phyloP scores from a whole-genome alignment of 768 basidiomycete genomes.

The Rhodotorula sphaerocarpa region DNA sequence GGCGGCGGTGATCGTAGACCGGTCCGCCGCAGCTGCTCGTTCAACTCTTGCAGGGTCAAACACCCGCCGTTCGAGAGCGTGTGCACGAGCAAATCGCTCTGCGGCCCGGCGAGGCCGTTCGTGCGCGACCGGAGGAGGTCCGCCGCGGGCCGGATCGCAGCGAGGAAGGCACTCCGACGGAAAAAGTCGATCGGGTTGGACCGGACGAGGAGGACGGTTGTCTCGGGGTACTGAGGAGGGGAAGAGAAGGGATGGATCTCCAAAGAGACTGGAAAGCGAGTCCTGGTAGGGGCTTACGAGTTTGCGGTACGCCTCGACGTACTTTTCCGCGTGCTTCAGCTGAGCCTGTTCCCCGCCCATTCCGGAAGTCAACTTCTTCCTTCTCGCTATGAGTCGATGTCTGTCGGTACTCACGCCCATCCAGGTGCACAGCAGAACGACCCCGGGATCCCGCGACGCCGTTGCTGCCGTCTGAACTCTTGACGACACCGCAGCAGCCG shows the following conservation, averaged over 20 bases:
- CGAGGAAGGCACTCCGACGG: neutral
- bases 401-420: slow-evolving; percentile 1
- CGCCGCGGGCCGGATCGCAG: slow-evolving; percentile 5
- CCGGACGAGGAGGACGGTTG: slow-evolving; percentile 22
- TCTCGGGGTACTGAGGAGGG: slow-evolving; percentile 12
- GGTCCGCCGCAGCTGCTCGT: slow-evolving; percentile 10
- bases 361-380: neutral
- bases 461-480: neutral
- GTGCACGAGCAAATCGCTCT: slow-evolving; percentile 22
- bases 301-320: neutral
- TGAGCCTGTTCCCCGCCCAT: slow-evolving; percentile 7
- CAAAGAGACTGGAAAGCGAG: neutral
- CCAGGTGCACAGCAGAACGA: neutral
- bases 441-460: neutral
- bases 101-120: neutral
- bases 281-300: slow-evolving; percentile 6
- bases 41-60: slow-evolving; percentile 14
- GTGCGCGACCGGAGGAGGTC: slow-evolving; percentile 1
- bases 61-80: slow-evolving; percentile 34
- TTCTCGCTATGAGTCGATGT: neutral
- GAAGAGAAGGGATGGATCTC: neutral
- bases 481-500: neutral
- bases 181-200: slow-evolving; percentile 19
- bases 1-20: too few relatives aligned
- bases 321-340: slow-evolving; percentile 23